Base-by-base conservation (phyloP, 495 filamentous ascomycete genomes). In the Trichoderma asperelloides region DNA sequence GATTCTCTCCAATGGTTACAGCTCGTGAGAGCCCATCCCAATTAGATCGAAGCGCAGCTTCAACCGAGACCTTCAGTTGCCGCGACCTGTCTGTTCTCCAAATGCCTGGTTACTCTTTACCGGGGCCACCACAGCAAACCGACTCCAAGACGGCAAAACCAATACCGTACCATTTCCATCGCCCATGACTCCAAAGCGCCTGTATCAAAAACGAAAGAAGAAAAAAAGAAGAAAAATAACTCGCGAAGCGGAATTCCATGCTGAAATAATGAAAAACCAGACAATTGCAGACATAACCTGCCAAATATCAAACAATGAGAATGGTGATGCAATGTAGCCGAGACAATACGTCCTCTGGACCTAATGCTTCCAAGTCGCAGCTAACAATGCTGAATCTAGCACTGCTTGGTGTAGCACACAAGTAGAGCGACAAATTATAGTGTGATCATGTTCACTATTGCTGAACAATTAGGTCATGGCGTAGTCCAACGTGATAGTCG, bases 281-380 rank as follows among this genome's bases (percentile, higher is more conserved):
- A 60, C 55, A 30, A 60, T 60, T 30, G 55, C 55, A 60, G 55
- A 60, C 55, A 60, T 60, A 60, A 60, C 55, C 55, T 60, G 55
- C 55, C 16, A 60, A 25, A 60, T 60, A 60, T 60, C 55, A 60
- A 60, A 60, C 55, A 60, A 30, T 60, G 55, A 60, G 55, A 60
- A 60, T 60, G 55, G 55, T 30, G 16, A 60, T 60, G 55, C 55
- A 60, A 60, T 51, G 55, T 60, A 60, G 55, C 55, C 55, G 55
- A 28, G 27, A 60, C 23, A 60, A 30, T 15, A 18, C 55, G 55
- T 23, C 55, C n/a, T 28, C 55, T 13, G 27, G 55, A 60, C 55
- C 55, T 9, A 30, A 60, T 30, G 55, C 55, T 60, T 60, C 27
- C 15, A 28, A 60, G 55, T 60, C 27, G 55, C 55, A 60, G 8